Conservation (phyloP, 176 grass and related monocot genomes). For the Puya raimondii region DNA sequence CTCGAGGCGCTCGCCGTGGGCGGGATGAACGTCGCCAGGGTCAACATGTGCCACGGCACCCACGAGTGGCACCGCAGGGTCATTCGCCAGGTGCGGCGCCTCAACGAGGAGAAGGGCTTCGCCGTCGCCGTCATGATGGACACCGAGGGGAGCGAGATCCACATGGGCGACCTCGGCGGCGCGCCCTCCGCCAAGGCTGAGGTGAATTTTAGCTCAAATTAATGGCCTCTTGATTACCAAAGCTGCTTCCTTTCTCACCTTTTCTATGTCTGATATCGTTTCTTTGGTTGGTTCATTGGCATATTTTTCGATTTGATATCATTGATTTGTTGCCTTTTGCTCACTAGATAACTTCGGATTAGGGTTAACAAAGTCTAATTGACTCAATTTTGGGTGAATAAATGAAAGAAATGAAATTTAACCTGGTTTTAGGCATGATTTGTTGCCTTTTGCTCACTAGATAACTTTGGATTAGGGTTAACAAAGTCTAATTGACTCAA, state of each 20-base stretch:
- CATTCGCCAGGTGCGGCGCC: constrained; percentile 55
- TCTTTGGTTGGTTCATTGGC: not conserved
- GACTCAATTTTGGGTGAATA: too few relatives aligned
- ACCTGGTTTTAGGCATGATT: too few relatives aligned
- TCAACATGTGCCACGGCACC: constrained; percentile 97
- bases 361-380: too few relatives aligned
- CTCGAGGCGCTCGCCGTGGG: constrained; percentile 92
- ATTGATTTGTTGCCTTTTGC: too few relatives aligned
- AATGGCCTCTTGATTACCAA: not conserved
- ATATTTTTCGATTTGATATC: not conserved
- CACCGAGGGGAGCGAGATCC: constrained; percentile 95
- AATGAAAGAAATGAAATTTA: too few relatives aligned
- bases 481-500: too few relatives aligned
- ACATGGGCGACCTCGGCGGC: constrained; percentile 94
- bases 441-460: too few relatives aligned
- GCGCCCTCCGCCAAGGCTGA: constrained; percentile 69
- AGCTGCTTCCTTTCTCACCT: not conserved
- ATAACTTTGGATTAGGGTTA: too few relatives aligned
- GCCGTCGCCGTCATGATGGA: constrained; percentile 97
- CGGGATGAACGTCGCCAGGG: constrained; percentile 79
- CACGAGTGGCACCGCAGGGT: constrained; percentile 69
- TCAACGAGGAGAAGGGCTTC: constrained; percentile 93
- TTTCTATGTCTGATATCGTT: not conserved
- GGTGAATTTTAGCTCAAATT: constrained; percentile 24
- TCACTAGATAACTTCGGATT: too few relatives aligned